phyloP scores from a whole-genome alignment of 2,329 filamentous ascomycete genomes.

The Penicillium sp. region DNA sequence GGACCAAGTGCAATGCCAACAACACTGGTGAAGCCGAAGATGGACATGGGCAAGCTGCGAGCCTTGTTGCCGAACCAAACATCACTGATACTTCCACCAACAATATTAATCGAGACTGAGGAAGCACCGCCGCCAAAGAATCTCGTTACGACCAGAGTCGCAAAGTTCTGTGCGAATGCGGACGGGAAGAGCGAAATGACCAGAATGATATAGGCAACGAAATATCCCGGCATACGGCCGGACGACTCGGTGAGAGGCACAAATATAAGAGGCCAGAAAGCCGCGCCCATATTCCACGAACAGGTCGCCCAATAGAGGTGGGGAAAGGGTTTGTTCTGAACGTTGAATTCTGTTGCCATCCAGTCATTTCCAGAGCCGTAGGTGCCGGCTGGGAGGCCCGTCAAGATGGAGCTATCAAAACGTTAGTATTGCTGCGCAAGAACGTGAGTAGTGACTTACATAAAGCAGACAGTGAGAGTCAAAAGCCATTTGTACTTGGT shows the following conservation, averaged over 20 bases:
- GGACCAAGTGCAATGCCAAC: conserved; percentile 47
- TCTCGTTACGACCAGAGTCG: conserved; percentile 45
- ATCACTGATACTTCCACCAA: conserved; percentile 36
- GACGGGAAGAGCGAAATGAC: conserved; percentile 44
- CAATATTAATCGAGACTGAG: conserved; percentile 44
- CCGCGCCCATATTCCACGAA: conserved; percentile 40
- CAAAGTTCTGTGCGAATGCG: conserved; percentile 46
- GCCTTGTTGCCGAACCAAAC: conserved; percentile 38
- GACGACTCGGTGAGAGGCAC: conserved; percentile 42
- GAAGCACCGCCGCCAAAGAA: conserved; percentile 47
- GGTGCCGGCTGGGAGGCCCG: conserved; percentile 42
- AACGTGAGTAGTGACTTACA: conserved; percentile 21
- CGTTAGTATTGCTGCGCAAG: not conserved
- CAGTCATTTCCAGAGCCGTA: conserved; percentile 37
- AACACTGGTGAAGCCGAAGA: conserved; percentile 46
- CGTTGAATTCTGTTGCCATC: conserved; percentile 32
- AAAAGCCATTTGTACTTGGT: conserved; percentile 5
- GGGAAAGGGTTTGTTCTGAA: conserved; percentile 35
- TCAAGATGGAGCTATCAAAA: conserved; percentile 37
- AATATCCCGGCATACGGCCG: conserved; percentile 46
- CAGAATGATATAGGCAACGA: conserved; percentile 42
- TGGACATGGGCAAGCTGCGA: conserved; percentile 43
- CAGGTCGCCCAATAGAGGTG: conserved; percentile 36
- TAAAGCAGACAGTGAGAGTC: conserved; percentile 42
- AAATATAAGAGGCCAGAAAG: conserved; percentile 38